phyloP scores from a whole-genome alignment of 2,329 filamentous ascomycete species.

The Pezicula carpinea region DNA sequence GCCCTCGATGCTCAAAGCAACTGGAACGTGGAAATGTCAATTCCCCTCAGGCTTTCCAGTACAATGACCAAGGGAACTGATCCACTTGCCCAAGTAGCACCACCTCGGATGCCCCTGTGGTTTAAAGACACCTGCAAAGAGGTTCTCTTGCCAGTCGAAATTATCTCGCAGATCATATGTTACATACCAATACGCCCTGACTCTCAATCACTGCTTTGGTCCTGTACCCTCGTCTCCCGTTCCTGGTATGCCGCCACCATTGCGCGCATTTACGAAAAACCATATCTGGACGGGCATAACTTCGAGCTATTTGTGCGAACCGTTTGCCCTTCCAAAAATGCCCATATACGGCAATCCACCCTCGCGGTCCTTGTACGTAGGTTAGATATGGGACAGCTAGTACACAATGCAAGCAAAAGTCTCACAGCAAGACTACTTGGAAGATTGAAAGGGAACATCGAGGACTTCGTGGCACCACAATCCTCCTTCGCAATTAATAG shows the following conservation, averaged over 20 bases:
- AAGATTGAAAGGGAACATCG: conserved; percentile 27
- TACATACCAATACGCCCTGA: conserved; percentile 19
- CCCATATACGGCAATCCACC: conserved; percentile 26
- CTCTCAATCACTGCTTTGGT: conserved; percentile 22
- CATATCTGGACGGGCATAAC: conserved; percentile 24
- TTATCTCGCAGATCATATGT: conserved; percentile 25
- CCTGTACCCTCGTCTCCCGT: conserved; percentile 26
- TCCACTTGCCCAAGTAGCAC: not conserved
- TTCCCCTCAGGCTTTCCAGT: not conserved
- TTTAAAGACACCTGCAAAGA: conserved; percentile 13
- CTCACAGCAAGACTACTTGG: conserved; percentile 28
- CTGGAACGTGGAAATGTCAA: conserved; percentile 27
- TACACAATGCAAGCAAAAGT: conserved; percentile 26
- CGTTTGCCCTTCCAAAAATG: conserved; percentile 31
- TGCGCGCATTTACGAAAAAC: conserved; percentile 21
- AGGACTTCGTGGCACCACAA: conserved; percentile 30
- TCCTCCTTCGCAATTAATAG: conserved; percentile 29
- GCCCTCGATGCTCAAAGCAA: conserved; percentile 27
- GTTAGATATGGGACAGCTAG: conserved; percentile 29
- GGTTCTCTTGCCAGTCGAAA: conserved; percentile 26
- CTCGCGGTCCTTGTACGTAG: conserved; percentile 23
- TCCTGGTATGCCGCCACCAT: conserved; percentile 26
- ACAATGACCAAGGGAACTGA: not conserved
- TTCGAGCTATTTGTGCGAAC: conserved; percentile 27
- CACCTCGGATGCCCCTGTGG: not conserved